Evolutionary conservation across 176 grass and related monocot species (phyloP).

Genomic region (Bothriochloa decipiens): DNA sequence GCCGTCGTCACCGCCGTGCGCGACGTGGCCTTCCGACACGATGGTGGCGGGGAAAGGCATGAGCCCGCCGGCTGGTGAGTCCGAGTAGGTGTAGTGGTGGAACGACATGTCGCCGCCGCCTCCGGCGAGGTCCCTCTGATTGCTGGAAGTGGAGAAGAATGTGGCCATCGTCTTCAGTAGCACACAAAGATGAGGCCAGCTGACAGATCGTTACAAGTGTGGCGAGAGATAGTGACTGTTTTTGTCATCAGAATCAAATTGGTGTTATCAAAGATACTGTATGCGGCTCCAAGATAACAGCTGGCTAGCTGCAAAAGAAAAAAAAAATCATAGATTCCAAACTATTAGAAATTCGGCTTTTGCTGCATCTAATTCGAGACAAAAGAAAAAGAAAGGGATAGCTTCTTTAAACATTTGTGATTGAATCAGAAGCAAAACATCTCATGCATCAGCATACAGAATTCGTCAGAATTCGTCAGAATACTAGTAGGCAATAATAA

Average conservation of each 20-base stretch:
- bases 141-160: conserved; percentile 66
- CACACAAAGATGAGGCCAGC: background rate
- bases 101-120: conserved; percentile 48
- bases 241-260: conserved; percentile 40
- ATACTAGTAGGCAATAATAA: conserved; percentile 1
- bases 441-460: background rate
- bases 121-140: conserved; percentile 56
- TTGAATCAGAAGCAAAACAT: conserved; percentile 28
- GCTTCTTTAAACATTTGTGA: background rate
- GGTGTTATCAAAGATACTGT: conserved; percentile 12
- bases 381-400: background rate
- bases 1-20: conserved; percentile 39
- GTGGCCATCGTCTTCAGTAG: conserved; percentile 70
- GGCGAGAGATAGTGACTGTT: background rate
- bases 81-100: conserved; percentile 60
- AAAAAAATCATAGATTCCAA: background rate
- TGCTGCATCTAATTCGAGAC: background rate
- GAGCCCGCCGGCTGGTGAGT: conserved; percentile 53
- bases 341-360: background rate
- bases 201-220: conserved; percentile 28
- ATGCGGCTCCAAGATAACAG: conserved; percentile 9
- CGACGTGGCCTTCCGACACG: conserved; percentile 45
- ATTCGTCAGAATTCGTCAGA: background rate
- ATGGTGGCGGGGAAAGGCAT: conserved; percentile 60
- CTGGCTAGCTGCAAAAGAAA: conserved; percentile 32